Evolutionary conservation across 768 basidiomycete species (phyloP), one percentile per base, ranked within the genome.

Genomic region (Boletales sp.): DNA sequence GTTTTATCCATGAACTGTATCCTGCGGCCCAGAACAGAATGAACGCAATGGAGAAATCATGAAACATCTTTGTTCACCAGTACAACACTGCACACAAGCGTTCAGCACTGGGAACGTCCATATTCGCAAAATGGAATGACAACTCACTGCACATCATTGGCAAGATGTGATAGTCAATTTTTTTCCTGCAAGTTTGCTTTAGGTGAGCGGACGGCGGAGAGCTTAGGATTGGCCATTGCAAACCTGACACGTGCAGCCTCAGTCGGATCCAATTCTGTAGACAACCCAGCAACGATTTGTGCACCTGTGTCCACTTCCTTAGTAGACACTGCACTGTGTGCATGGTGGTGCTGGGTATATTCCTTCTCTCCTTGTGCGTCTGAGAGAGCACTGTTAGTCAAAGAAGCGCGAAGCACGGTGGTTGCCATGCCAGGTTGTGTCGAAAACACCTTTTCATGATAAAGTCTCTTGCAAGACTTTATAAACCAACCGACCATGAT

Each of bases 1-100:
- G 80, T 82, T 68, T 87, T 87, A 55, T 87, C 86, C 82, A 87
- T 86, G 52, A 82, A 87, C 60, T 87, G 85, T 17, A 88, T 75
- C 78, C 85, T 82, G 51, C n/a, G 8, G 33, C 21, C 13, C 40
- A 42, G 15, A 21, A 12, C 14, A 34, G 33, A 35, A 38, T 43
- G 9, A 41, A 5, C 12, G 17, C 10, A 15, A 32, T 9, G 3
- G 3, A 14, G 17, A 12, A 21, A 8, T 15, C 18, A 3, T 1
- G 12, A 5, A 47, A 18, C 11, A 11, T 13, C 8, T 11, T 25
- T 13, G 11, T 41, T 32, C 57, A 83, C 80, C 74, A 81, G 56
- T 81, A 84, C 31, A 83, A 73, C 25, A 71, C 83, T 83, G 46
- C 5, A 48, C 41, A 9, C 15, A 34, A 8, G 13, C 11, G 1